A percentile compares a stretch with the other conserved stretches of the same genome.
Evolutionary conservation across 495 filamentous ascomycete species (phyloP).

Genomic region (Neurospora sp.): DNA sequence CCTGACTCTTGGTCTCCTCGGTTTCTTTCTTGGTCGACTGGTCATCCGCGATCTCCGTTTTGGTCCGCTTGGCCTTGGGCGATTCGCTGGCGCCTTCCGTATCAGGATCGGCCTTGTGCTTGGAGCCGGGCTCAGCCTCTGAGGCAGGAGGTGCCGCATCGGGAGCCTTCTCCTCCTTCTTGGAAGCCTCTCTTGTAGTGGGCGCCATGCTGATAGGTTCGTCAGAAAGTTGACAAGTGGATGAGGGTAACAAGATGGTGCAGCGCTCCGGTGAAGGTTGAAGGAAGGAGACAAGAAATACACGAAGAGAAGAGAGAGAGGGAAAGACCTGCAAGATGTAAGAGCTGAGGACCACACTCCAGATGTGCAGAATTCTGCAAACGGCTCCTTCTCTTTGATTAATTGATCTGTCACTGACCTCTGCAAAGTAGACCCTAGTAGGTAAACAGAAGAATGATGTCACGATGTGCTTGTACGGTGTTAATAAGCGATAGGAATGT

Average conservation of each 20-base stretch:
- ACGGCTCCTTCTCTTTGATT: neutral
- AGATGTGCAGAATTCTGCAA: neutral
- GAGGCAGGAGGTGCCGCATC: conserved; percentile 3
- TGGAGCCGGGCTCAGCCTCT: conserved; percentile 12
- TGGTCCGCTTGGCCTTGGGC: conserved; percentile 11
- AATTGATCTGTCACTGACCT: neutral
- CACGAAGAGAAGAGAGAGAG: neutral
- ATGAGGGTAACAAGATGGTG: neutral
- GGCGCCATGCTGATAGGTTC: conserved; percentile 7
- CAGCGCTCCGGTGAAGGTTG: neutral
- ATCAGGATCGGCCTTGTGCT: conserved; percentile 10
- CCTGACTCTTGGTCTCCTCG: neutral
- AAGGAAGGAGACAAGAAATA: neutral
- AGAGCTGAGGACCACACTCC: neutral
- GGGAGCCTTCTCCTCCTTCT: conserved; percentile 2
- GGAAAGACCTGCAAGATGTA: neutral
- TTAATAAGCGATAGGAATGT: neutral
- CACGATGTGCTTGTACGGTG: neutral
- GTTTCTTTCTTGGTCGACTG: conserved; percentile 1
- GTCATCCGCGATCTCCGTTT: conserved; percentile 1
- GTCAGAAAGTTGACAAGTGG: neutral
- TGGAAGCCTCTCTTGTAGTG: conserved; percentile 12
- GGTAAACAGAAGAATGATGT: neutral
- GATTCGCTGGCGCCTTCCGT: neutral
- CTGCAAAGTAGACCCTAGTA: neutral